Evolutionary conservation across 176 grass and related monocot genomes (phyloP).

Genomic region (Oryza punctata): DNA sequence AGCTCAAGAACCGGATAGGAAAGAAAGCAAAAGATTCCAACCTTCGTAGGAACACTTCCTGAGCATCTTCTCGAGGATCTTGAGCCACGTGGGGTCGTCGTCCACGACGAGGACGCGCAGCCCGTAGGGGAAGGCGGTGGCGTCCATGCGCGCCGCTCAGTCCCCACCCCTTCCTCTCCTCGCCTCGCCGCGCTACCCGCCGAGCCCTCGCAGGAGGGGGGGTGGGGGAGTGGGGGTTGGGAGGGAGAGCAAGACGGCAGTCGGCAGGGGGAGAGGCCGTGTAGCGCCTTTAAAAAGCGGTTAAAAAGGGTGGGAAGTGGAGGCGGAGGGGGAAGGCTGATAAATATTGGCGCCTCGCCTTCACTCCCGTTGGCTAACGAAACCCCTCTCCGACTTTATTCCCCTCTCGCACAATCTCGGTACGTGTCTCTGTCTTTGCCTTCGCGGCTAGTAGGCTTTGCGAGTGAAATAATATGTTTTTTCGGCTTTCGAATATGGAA

Average conservation of each 20-base stretch:
- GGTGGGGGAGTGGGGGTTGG: conserved; percentile 1
- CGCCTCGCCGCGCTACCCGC: too few relatives aligned
- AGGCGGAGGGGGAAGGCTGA: conserved; percentile 36
- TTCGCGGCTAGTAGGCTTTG: not conserved
- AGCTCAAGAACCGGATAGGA: conserved; percentile 21
- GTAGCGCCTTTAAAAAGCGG: conserved; percentile 49
- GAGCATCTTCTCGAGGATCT: conserved; percentile 99
- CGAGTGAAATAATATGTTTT: not conserved
- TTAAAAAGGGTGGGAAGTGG: conserved; percentile 53
- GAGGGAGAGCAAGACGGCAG: conserved; percentile 33
- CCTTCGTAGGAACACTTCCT: conserved; percentile 98
- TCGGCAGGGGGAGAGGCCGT: not conserved
- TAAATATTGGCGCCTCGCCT: conserved; percentile 40
- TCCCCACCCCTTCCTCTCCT: not conserved
- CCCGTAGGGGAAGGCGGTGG: conserved; percentile 81
- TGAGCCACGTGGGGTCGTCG: conserved; percentile 97
- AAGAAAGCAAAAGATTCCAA: conserved; percentile 59
- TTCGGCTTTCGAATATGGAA: conserved; percentile 33
- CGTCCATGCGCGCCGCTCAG: conserved; percentile 50
- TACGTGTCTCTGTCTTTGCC: not conserved
- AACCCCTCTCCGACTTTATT: conserved; percentile 30
- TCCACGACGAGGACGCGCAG: conserved; percentile 96
- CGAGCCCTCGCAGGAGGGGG: not conserved
- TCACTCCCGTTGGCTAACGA: conserved; percentile 47
- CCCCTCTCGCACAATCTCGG: not conserved